Evolutionary conservation across 2,329 filamentous ascomycete species (phyloP).

Genomic region (Beauveria caledonica): DNA sequence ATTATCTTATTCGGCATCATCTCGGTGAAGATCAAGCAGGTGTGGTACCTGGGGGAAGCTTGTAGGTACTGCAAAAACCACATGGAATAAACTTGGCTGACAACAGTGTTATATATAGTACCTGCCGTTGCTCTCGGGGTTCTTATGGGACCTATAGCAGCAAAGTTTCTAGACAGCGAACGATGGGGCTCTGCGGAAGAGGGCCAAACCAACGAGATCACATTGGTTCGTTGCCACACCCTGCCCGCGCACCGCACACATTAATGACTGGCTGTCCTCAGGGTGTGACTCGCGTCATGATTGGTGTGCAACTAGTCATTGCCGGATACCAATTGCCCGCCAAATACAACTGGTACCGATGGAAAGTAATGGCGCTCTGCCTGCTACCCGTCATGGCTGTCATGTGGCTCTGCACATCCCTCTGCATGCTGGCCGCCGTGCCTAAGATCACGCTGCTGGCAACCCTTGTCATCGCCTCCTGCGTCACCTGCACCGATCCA

Average conservation of each 20-base stretch:
- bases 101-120: slow-evolving; percentile 28
- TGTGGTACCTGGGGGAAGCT: slow-evolving; percentile 47
- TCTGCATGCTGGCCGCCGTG: slow-evolving; percentile 46
- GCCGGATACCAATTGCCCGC: slow-evolving; percentile 54
- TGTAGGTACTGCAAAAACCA: slow-evolving; percentile 27
- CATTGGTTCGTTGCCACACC: slow-evolving; percentile 24
- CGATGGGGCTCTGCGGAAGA: slow-evolving; percentile 29
- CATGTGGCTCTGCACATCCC: slow-evolving; percentile 52
- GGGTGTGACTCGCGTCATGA: slow-evolving; percentile 49
- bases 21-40: slow-evolving; percentile 43
- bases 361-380: slow-evolving; percentile 46
- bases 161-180: slow-evolving; percentile 41
- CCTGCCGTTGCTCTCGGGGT: slow-evolving; percentile 47
- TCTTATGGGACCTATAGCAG: slow-evolving; percentile 44
- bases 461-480: slow-evolving; percentile 50
- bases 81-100: background rate
- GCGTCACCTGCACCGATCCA: slow-evolving; percentile 54
- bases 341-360: slow-evolving; percentile 41
- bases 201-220: slow-evolving; percentile 28
- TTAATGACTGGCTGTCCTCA: slow-evolving; percentile 9
- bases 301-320: slow-evolving; percentile 55
- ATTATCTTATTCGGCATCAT: slow-evolving; percentile 40
- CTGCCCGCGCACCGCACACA: background rate
- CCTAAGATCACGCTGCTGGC: slow-evolving; percentile 46
- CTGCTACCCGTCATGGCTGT: slow-evolving; percentile 53